Conservation (phyloP, 2,329 filamentous ascomycete genomes). For the Clonostachys chloroleuca region DNA sequence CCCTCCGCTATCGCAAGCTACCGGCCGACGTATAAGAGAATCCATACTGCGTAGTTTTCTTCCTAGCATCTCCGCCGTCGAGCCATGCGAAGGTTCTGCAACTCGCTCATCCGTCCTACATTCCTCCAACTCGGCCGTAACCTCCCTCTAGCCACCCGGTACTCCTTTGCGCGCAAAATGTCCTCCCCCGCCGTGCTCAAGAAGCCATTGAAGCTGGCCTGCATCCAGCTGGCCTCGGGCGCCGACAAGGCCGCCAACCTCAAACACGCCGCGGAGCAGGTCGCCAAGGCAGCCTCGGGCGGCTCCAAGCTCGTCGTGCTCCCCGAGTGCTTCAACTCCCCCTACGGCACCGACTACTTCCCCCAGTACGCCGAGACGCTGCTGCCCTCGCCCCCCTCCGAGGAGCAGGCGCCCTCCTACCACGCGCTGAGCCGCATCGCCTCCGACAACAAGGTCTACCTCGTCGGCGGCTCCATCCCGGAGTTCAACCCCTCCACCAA, state of each 20-base stretch:
- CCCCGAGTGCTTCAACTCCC: conserved; percentile 98
- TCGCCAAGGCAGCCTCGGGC: conserved; percentile 69
- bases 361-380: conserved; percentile 87
- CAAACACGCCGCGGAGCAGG: conserved; percentile 71
- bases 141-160: conserved; percentile 4
- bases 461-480: conserved; percentile 85
- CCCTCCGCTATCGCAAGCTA: not conserved
- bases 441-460: conserved; percentile 70
- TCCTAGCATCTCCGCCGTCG: not conserved
- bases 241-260: conserved; percentile 86
- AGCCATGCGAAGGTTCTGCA: conserved; percentile 1
- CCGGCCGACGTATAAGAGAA: no score
- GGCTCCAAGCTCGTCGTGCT: conserved; percentile 87
- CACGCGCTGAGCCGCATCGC: conserved; percentile 80
- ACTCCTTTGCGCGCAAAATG: conserved; percentile 23
- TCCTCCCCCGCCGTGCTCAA: conserved; percentile 51
- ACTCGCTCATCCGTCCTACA: no score
- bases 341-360: conserved; percentile 83
- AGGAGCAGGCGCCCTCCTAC: conserved; percentile 73
- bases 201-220: conserved; percentile 73
- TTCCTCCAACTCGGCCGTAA: no score
- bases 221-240: conserved; percentile 77
- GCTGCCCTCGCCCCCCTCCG: conserved; percentile 67
- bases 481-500: conserved; percentile 57
- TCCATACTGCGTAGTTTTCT: no score